Base-by-base conservation (phyloP, 306 rosid genomes). In the Sechiopsis laciniata region DNA sequence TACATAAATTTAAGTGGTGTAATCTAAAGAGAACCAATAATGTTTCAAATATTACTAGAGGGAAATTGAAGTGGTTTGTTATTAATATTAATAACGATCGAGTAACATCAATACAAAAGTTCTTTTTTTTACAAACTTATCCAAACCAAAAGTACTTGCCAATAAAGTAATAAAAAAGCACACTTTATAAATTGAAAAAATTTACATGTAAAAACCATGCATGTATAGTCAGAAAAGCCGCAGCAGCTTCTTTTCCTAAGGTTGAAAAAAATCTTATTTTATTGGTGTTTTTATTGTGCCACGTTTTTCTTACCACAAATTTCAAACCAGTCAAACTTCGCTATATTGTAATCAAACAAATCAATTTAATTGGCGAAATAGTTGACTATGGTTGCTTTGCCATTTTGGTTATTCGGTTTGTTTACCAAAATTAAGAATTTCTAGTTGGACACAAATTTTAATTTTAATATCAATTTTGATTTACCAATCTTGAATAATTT, bases 91-190 rank as follows among this genome's bases (percentile, higher is more conserved):
- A 26, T 26, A 26, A 26, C 1, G 29, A 26, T 26, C 2, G 29
- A 26, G 29, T n/a, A n/a, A n/a, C n/a, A n/a, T 26, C 29, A 37
- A 37, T 37, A 37, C 42, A 37, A 37, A 37, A 37, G 42, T 37
- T 37, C 5, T 37, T 7, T 6, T 40, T 40, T 40, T 59, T 59
- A 59, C 14, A 59, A 60, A 26, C 66, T 60, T 60, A 60, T 60
- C 66, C 66, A 60, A 60, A 60, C 16, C 5, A 60, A 60, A 60
- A 62, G 7, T 3, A 16, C 13, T 16, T 8, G 22, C 21, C 22
- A 32, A 62, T 9, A 62, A 62, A 62, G 69, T 62, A 62, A 62
- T 15, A 62, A 58, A 32, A 32, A 21, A 35, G 14, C 69, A 67
- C 35, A 2, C 29, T 26, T 26, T 26, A n/a, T n/a, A n/a, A n/a